phyloP scores from a whole-genome alignment of 176 grass and related monocot species.

The Triticum urartu region DNA sequence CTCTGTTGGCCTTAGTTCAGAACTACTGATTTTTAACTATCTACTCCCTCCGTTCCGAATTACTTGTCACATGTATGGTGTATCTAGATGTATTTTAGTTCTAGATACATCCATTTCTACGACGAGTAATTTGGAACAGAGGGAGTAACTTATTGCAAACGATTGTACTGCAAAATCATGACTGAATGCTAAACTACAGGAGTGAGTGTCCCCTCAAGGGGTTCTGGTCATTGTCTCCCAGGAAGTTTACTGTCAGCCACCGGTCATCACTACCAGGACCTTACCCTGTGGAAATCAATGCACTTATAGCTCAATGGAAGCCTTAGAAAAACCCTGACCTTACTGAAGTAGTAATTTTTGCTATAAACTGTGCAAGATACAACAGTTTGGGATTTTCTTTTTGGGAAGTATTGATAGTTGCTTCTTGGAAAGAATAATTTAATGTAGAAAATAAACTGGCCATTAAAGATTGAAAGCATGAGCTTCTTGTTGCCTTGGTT shows the following conservation, averaged over 20 bases:
- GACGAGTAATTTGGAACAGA: too few relatives aligned
- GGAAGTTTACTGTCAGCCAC: neutral
- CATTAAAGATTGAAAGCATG: neutral
- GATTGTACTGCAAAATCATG: neutral
- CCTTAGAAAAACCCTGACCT: neutral
- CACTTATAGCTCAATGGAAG: neutral
- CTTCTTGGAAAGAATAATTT: neutral
- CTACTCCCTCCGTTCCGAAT: neutral
- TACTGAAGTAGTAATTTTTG: neutral
- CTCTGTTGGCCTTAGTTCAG: neutral
- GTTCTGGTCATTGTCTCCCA: neutral
- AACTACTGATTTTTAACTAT: neutral
- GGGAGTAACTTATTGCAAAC: neutral
- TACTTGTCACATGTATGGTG: too few relatives aligned
- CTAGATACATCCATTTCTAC: too few relatives aligned
- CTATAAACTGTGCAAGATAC: neutral
- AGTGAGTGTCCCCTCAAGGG: neutral
- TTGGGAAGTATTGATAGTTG: neutral
- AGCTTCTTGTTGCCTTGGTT: neutral
- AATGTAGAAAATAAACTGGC: neutral
- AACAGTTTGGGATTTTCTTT: neutral
- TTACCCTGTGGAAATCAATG: neutral
- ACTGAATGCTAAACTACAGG: neutral
- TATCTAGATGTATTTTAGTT: too few relatives aligned
- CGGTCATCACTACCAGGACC: neutral